Evolutionary conservation across 148 eudicot species (phyloP), one percentile per base, ranked within the genome.

Genomic region (Drosera capensis): DNA sequence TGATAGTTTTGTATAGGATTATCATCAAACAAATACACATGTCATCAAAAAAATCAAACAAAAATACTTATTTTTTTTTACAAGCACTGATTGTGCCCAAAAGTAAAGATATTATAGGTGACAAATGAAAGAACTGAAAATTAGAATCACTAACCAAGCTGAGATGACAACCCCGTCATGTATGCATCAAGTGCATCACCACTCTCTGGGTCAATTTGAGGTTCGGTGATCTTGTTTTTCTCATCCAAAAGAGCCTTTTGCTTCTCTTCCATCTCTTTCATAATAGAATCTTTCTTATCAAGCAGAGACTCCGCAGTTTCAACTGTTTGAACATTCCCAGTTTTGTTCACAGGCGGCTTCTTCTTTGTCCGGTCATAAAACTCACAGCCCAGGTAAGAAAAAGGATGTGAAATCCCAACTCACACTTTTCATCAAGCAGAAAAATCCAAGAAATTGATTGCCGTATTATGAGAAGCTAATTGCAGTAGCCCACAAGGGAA

Each of bases 271-370:
- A 92, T 85, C 55, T 92, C 74, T 60, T 63, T 65, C 35, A 56
- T 14, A 37, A 92, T 51, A 7, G 64, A 68, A 43, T 79, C 86
- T 71, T 71, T 76, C 77, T 85, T 92, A 57, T 81, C 99, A 49
- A 92, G 73, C 62, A 85, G 95, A 63, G 94, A 71, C 54, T 85
- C 95, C 30, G 99, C 99, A n/a, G 99, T 85, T 73, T 92, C 99
- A 53, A 92, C 60, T 44, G 82, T 59, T 59, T 74, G 86, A 56
- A 52, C 52, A 54, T 74, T 71, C 54, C 63, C 59, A 54, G 63
- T 55, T 73, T 78, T 92, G n/a, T 23, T 66, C 16, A 47, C 64
- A 21, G 77, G 60, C 20, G 63, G 38, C 62, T 65, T 80, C 70
- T 73, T 71, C 70, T 60, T 70, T 30, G 99, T 80, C 56, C 95